Base-by-base conservation (phyloP, 2,329 filamentous ascomycete genomes). In the Cercospora sojina region DNA sequence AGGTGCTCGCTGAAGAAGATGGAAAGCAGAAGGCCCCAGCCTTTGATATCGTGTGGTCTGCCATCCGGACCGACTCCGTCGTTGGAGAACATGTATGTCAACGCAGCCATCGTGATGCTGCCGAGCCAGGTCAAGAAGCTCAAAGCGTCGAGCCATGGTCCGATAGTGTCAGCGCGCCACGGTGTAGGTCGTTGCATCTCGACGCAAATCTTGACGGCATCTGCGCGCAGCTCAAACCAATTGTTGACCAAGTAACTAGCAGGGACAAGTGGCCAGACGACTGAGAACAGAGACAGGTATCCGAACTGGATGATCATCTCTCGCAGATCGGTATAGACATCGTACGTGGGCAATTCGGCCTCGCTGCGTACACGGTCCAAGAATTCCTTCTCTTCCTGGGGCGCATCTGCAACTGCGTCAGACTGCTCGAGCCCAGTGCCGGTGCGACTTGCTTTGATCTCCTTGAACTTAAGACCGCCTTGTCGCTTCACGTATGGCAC, bases 101-200 rank as follows among this genome's bases (percentile, higher is more conserved):
- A 87, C 0, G 93, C 92, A 0, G 93, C 88, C 64, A 91, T 93
- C 5, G 93, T 96, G 66, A 98, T 83, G 71, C 90, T 95, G 47
- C 95, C 95, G 25, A 97, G 83, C 95, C 95, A 98, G 3, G 92
- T 90, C n/a, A 98, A 83, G 77, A 98, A 96, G 16, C 89, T 90
- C 2, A 99, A 83, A 1, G 91, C 89, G 70, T 93, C 87, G 12
- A 98, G 83, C 90, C 93, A 98, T 0, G 95, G 93, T 0, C 95
- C 95, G 72, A 99, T 98, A 1, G 91, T 95, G 80, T 98, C 95
- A 1, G 92, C 89, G 62, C 95, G 88, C 86, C 91, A 92, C 0
- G 95, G 95, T 41, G 91, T 92, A 0, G 95, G 95, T 3, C 95
- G 89, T 74, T 94, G 90, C 83, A 92, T 93, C 78, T 93, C 90